A percentile compares a stretch with the other conserved stretches of the same genome.
phyloP scores from a whole-genome alignment of 1,284 basidiomycete species.

The Pascua guehoae region DNA sequence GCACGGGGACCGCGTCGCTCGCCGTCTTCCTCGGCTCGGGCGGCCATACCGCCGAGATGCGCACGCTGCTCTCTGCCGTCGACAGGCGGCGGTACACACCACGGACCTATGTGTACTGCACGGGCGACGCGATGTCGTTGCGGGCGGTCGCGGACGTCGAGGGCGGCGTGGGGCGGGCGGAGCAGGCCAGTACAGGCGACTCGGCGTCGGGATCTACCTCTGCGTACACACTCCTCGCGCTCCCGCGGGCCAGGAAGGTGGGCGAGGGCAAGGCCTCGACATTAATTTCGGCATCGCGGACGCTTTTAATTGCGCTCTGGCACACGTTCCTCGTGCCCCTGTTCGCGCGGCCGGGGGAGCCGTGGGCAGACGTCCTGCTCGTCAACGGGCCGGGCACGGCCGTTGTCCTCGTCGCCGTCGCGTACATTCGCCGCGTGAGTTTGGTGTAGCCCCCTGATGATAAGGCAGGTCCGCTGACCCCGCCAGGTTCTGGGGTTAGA shows the following conservation, averaged over 20 bases:
- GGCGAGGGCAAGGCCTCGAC: conserved; percentile 72
- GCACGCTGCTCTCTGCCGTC: conserved; percentile 70
- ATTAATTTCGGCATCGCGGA: conserved; percentile 60
- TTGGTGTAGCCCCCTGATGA: no score
- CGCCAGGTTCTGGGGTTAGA: conserved; percentile 68
- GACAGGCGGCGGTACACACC: conserved; percentile 72
- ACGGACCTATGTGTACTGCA: conserved; percentile 76
- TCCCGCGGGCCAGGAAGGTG: conserved; percentile 81
- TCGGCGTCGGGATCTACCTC: neutral
- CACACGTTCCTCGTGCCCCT: conserved; percentile 58
- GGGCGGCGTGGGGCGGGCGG: conserved; percentile 31
- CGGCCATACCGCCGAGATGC: conserved; percentile 88
- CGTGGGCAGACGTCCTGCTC: conserved; percentile 73
- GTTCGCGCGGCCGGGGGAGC: conserved; percentile 29
- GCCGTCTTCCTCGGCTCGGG: conserved; percentile 68
- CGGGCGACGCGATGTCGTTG: conserved; percentile 66
- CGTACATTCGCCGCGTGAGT: conserved; percentile 71
- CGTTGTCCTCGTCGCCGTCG: conserved; percentile 69
- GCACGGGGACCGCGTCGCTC: conserved; percentile 30
- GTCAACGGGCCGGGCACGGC: conserved; percentile 96
- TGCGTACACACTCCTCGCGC: conserved; percentile 54
- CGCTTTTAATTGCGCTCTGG: conserved; percentile 60
- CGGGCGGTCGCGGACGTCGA: conserved; percentile 58
- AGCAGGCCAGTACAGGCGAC: neutral
- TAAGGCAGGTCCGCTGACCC: no score